Evolutionary conservation across 2,329 filamentous ascomycete genomes (phyloP), one percentile per base, ranked within the genome.

Genomic region (Thielaviopsis ethacetica): DNA sequence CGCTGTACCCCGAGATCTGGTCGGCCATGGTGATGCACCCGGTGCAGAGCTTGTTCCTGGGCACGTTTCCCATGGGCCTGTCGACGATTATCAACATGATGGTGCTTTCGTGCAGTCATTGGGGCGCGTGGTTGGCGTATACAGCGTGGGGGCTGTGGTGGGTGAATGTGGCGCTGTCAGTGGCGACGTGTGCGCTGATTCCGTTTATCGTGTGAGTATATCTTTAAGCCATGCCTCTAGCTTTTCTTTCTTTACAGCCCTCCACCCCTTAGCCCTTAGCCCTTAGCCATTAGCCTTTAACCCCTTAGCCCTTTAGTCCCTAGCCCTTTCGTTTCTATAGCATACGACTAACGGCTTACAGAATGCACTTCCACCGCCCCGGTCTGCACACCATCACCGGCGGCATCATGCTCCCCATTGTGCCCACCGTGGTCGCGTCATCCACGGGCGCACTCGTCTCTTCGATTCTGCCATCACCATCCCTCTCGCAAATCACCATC

Each of bases 21-120:
- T 65, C 61, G 0, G 79, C 77, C 17, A 85, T 88, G 83, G 76
- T 88, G 41, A 70, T 72, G 1, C 81, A 88, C 66, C 83, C 82
- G 0, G 77, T 76, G 1, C 82, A 88, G 65, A 83, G 80, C 1
- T 73, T 88, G 57, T 88, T 88, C 63, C 70, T 88, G 3, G 84
- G 80, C 0, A 84, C 81, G 0, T 76, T 85, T 34, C 83, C 83
- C 0, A 86, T 87, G 81, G 83, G 76, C 0, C 76, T 87, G 60
- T 79, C 82, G 0, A 86, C 83, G 1, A 80, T 87, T 51, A 77
- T 86, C 62, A 81, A 83, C 62, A 82, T 83, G 76, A 78, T 81
- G 67, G 73, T 82, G 13, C 73, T 80, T 34, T 72, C 81, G 38
- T 85, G 82, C 66, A 72, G 77, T 7, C 77, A 76, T n/a, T 86